Evolutionary conservation across 1,284 basidiomycete species (phyloP), one percentile per base, ranked within the genome.

Genomic region (Coniophora puteana): DNA sequence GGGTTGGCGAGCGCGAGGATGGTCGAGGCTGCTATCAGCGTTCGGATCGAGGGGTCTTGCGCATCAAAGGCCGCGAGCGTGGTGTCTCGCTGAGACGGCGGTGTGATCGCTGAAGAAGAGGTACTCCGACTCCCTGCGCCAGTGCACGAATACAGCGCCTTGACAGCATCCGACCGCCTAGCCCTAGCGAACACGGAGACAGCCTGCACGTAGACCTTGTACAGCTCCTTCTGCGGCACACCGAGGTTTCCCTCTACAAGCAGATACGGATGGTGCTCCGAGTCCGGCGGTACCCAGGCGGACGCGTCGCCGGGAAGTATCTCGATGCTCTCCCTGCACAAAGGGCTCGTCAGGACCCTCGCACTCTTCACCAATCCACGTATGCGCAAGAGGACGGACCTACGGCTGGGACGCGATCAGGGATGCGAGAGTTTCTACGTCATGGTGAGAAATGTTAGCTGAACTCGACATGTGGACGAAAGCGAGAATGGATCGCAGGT

Each of bases 1-100:
- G 83, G 77, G 57, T 84, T 86, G 22, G 73, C 67, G n/a, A 84
- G 65, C 6, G 84, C 54, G 18, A 84, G 62, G 31, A 80, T 54
- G 23, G 66, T 61, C 0, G 76, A 68, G 2, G 68, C 65, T 17
- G 56, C 52, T 4, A 62, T 49, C 3, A 63, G 37, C 8, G 25
- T 8, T 38, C 10, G 16, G 22, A 28, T 13, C 27, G 32, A 17
- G 14, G 18, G 5, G 11, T 11, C 23, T 28, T 41, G 34, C 30
- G 22, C 17, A 34, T 20, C 20, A 4, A 11, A 17, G 22, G 45
- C 12, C 35, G 38, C 20, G 22, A 31, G 26, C 33, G 39, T 36
- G 30, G 40, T 27, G 24, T 26, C 24, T n/a, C n/a, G n/a, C 24
- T n/a, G 30, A 24, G 22, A 23, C 17, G 25, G 18, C 27, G 27